These are phyloP conservation scores for Leccinum boreale DNA, from an alignment of 768 basidiomycete genomes.

Conservation along the genomic window DNA sequence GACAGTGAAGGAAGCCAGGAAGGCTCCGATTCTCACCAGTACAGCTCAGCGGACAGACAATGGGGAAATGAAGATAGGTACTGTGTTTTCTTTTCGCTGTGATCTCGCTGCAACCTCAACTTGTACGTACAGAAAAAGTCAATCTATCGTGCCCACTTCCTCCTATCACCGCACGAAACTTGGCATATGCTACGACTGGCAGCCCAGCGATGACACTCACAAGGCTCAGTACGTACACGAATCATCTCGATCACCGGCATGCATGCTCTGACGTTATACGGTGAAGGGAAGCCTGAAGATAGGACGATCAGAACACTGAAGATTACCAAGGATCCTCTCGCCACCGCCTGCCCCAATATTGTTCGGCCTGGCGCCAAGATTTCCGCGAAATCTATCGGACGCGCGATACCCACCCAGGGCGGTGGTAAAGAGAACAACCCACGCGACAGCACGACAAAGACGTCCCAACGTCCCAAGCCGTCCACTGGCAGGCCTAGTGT, in stretches of 20 bases:
- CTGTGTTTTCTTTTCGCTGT: background rate
- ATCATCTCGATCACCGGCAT: background rate
- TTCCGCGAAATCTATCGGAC: background rate
- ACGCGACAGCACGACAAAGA: background rate
- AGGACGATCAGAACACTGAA: background rate
- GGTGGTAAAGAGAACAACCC: conserved; percentile 18
- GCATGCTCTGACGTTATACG: background rate
- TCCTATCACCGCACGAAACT: background rate
- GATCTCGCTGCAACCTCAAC: background rate
- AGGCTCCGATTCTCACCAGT: background rate
- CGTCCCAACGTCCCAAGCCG: background rate
- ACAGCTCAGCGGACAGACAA: background rate
- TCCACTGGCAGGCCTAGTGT: background rate
- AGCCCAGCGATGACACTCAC: background rate
- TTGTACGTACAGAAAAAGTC: background rate
- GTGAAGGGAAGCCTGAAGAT: background rate
- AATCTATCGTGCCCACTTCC: background rate
- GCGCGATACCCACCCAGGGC: background rate
- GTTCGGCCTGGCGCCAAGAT: conserved; percentile 8
- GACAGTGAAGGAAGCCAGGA: conserved; percentile 3
- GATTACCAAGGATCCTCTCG: conserved; percentile 1
- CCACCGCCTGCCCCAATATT: background rate
- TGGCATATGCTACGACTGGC: background rate
- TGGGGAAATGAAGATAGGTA: conserved; percentile 7
- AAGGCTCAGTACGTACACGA: conserved; percentile 4